Base-by-base conservation (phyloP, 2,329 filamentous ascomycete species). In the Phaeosphaeriaceae sp. region DNA sequence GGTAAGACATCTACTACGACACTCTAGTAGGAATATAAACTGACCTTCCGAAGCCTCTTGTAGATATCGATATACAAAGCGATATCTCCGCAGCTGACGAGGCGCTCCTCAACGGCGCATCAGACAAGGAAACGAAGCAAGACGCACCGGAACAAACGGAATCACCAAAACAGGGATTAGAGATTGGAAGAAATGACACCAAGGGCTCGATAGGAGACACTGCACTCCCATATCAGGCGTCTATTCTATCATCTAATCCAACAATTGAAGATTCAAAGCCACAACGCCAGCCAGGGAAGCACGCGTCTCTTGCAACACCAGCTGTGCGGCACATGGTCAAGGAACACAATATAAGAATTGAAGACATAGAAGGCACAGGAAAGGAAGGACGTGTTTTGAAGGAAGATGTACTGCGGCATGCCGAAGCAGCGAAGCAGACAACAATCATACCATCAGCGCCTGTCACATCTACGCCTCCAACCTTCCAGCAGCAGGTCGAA, bases 41-140 rank as follows among this genome's bases (percentile, higher is more conserved):
- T 72, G 43, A 67, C 38, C 23, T 28, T n/a, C 17, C 18, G 17
- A 51, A 94, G 84, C 88, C 92, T 12, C 86, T 97, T 67, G 88
- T 96, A 58, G 93, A 97, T 68, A 97, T 97, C 55, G 93, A 97
- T 73, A 92, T 97, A 59, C 85, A 90, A 65, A 89, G 89, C 50
- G 87, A 87, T 30, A 86, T 87, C 57, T 87, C 84, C 56, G 77
- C 83, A 43, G 85, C 85, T 52, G 84, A 88, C 60, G 72, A 74
- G 61, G 74, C 71, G 40, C 67, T 76, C 9, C 60, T 71, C 17
- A 68, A 76, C 50, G 67, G 73, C 40, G 68, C 52, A 34, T 58
- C 61, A 28, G 61, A 53, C 23, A 70, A 66, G 36, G 65, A 63
- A 40, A 49, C 63, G 17, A 56, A 60, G 29, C 60, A 61, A 42